Evolutionary conservation across 805 yeast species (phyloP).

Genomic region (Candida quercuum): DNA sequence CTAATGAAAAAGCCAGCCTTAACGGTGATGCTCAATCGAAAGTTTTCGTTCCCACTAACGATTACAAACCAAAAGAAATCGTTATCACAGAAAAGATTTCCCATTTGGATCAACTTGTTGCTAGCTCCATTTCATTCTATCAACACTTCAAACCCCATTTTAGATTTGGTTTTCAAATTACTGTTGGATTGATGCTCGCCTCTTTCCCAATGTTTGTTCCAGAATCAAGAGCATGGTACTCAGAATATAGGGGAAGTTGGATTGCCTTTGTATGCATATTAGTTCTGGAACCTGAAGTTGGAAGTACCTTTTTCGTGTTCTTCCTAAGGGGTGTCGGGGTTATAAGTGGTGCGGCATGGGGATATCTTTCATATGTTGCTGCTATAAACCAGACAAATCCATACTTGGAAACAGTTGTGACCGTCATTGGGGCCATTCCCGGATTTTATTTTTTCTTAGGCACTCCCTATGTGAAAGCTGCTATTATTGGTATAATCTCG

Average conservation of each 20-base stretch:
- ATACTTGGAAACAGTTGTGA: conserved; percentile 36
- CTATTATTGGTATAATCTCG: conserved; percentile 42
- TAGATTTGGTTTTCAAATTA: conserved; percentile 41
- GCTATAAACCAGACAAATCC: conserved; percentile 35
- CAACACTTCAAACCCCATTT: conserved; percentile 28
- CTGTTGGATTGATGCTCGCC: conserved; percentile 38
- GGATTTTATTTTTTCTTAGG: conserved; percentile 41
- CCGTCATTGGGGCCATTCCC: conserved; percentile 38
- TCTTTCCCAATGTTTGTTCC: conserved; percentile 49
- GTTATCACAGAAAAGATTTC: too few species aligned
- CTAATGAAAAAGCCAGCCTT: conserved; percentile 32
- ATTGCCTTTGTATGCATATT: conserved; percentile 47
- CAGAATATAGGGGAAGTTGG: conserved; percentile 45
- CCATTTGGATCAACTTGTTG: too few species aligned
- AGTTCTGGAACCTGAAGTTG: conserved; percentile 45
- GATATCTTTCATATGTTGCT: conserved; percentile 40
- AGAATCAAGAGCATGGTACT: conserved; percentile 41
- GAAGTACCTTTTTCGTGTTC: conserved; percentile 43
- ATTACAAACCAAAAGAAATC: neutral
- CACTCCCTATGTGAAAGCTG: conserved; percentile 46
- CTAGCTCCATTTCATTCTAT: conserved; percentile 5
- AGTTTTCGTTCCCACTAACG: conserved; percentile 5
- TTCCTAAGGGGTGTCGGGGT: conserved; percentile 44
- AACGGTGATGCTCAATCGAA: conserved; percentile 22
- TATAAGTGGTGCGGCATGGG: conserved; percentile 44